Evolutionary conservation across 805 yeast species (phyloP).

Genomic region (Wickerhamomyces chaumierensis): DNA sequence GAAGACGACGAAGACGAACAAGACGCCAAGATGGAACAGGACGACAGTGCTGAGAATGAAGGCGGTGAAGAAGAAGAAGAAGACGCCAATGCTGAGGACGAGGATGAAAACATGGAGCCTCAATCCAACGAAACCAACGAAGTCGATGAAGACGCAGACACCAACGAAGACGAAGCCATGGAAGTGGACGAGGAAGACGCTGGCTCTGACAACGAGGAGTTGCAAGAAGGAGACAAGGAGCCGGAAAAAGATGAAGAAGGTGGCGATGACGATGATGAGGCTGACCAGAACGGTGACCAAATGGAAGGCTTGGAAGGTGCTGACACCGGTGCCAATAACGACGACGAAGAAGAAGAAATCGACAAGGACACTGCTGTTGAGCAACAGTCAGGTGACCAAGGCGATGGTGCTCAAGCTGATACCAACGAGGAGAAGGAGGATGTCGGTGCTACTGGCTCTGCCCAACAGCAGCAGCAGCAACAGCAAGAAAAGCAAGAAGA

Average conservation of each 20-base stretch:
- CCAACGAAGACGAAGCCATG: slow-evolving; percentile 20
- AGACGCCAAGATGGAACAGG: slow-evolving; percentile 22
- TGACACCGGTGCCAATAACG: slow-evolving; percentile 27
- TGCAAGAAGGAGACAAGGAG: slow-evolving; percentile 13
- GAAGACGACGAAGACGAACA: slow-evolving; percentile 24
- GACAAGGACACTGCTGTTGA: slow-evolving; percentile 49
- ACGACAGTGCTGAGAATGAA: slow-evolving; percentile 20
- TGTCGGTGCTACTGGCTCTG: slow-evolving; percentile 56
- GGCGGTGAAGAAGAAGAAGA: slow-evolving; percentile 20
- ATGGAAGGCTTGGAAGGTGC: slow-evolving; percentile 48
- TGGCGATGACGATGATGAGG: slow-evolving; percentile 30
- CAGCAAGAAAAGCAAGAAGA: slow-evolving; percentile 31
- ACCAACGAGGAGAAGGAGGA: slow-evolving; percentile 51
- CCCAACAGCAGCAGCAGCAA: slow-evolving; percentile 28
- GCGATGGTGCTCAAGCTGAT: slow-evolving; percentile 49
- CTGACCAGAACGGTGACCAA: slow-evolving; percentile 28
- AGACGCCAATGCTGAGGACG: slow-evolving; percentile 20
- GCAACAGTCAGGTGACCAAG: slow-evolving; percentile 48
- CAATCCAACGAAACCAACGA: slow-evolving; percentile 25
- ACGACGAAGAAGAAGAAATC: slow-evolving; percentile 35
- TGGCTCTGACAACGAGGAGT: slow-evolving; percentile 22
- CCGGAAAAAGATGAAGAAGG: slow-evolving; percentile 18
- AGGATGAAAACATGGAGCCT: slow-evolving; percentile 17
- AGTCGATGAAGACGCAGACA: slow-evolving; percentile 17
- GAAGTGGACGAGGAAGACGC: slow-evolving; percentile 23